Evolutionary conservation across 2,329 filamentous ascomycete species (phyloP), one percentile per base, ranked within the genome.

Genomic region (Microdochium paspali): DNA sequence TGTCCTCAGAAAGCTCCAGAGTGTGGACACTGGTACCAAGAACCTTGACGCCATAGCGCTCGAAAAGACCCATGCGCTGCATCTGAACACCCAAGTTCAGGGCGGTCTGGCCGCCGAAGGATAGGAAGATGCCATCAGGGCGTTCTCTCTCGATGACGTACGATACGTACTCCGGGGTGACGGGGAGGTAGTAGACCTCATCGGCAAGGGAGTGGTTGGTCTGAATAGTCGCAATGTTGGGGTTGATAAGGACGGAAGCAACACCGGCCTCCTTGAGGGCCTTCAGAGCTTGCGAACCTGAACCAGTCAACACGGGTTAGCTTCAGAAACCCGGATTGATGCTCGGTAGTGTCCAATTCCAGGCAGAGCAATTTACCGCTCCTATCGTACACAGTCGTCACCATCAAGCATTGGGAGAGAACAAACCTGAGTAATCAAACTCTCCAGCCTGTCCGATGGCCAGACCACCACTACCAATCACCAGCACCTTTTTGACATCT

Each of bases 161-260:
- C 61, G 86, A 86, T 63, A 96, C 90, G 71, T 97, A 98, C 77
- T 97, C 91, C 54, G 91, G 87, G 18, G 93, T 98, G 60, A 98
- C 90, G 48, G 93, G 93, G 31, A 97, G 84, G 70, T 96, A 97
- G 77, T 97, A 97, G 61, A 97, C 87, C 72, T 97, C 90, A 64
- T 97, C 91, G 62, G 90, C 90, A 64, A 97, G 85, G 61, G 85
- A 84, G 76, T 97, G 91, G 67, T 94, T 90, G 58, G 91, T 97
- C 72, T 97, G 91, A 62, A 97, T 97, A 49, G 93, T 97, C 51
- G 91, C 91, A 66, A 97, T 97, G 67, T 97, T 97, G 60, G 91
- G 91, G 71, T 97, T 97, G 67, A 97, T 90, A 54, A 97, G 82
- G 47, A 97, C 87, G 10, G 91, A 95, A 56, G 84, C 72, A 51